Evolutionary conservation across 805 yeast genomes (phyloP).

Genomic region (Cyberlindnera maritima): DNA sequence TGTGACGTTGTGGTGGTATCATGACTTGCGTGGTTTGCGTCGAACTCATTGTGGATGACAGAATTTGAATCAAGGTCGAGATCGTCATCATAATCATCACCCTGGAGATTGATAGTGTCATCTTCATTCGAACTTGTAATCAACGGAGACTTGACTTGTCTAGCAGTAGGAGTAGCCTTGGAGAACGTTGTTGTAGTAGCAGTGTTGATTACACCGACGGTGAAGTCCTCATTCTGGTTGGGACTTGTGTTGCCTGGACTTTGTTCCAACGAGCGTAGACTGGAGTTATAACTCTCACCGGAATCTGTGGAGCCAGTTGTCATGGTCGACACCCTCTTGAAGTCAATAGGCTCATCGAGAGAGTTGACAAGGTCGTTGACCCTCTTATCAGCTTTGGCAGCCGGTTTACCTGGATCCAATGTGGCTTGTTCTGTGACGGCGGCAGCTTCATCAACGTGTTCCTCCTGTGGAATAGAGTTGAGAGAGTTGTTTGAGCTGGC

Average conservation of each 20-base stretch:
- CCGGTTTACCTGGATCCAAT: slow-evolving; percentile 46
- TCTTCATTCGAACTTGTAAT: neutral
- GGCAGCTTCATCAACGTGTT: neutral
- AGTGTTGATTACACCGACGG: slow-evolving; percentile 15
- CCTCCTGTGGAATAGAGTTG: neutral
- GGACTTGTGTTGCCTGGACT: neutral
- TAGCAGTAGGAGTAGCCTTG: slow-evolving; percentile 21
- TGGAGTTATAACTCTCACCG: slow-evolving; percentile 18
- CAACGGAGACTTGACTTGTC: slow-evolving; percentile 13
- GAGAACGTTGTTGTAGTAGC: slow-evolving; percentile 20
- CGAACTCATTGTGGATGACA: neutral
- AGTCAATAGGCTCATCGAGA: slow-evolving; percentile 39
- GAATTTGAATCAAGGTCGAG: slow-evolving; percentile 1
- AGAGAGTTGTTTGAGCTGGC: slow-evolving; percentile 23
- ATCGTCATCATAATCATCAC: neutral
- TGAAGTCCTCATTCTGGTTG: slow-evolving; percentile 11
- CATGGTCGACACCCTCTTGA: slow-evolving; percentile 39
- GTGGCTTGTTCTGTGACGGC: slow-evolving; percentile 30
- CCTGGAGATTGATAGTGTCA: neutral
- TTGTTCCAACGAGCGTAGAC: slow-evolving; percentile 4
- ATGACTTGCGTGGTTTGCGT: neutral
- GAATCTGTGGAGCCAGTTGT: slow-evolving; percentile 27
- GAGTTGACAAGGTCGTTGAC: slow-evolving; percentile 27
- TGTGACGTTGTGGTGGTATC: neutral
- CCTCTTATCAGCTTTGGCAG: slow-evolving; percentile 11